These are phyloP conservation scores for Daedaleopsis nitida DNA, from an alignment of 768 basidiomycete genomes.

Conservation along the genomic window DNA sequence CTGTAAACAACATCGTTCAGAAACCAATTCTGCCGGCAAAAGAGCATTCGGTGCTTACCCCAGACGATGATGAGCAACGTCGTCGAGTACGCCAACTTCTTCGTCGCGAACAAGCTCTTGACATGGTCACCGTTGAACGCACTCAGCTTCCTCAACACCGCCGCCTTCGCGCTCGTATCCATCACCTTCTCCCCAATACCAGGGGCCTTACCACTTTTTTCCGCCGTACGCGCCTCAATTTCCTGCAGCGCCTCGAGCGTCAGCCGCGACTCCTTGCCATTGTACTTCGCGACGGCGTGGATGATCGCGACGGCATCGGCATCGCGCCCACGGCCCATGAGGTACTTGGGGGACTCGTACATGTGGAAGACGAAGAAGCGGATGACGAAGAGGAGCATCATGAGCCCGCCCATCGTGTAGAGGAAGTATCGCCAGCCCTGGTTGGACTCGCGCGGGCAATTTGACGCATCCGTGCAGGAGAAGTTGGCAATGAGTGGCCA, in stretches of 20 bases:
- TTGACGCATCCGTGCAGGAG: conserved; percentile 50
- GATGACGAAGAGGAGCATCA: conserved; percentile 59
- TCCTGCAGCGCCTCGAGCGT: conserved; percentile 51
- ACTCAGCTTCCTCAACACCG: conserved; percentile 41
- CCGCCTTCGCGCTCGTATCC: conserved; percentile 40
- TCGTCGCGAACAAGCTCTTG: conserved; percentile 50
- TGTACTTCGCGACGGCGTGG: conserved; percentile 61
- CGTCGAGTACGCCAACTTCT: conserved; percentile 53
- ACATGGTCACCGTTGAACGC: conserved; percentile 46
- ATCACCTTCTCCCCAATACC: conserved; percentile 17
- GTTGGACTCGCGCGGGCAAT: conserved; percentile 54
- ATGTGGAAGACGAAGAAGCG: conserved; percentile 70
- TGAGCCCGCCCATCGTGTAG: conserved; percentile 72
- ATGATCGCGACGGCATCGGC: conserved; percentile 62
- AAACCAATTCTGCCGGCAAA: not conserved
- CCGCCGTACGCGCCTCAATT: conserved; percentile 8
- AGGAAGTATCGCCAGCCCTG: conserved; percentile 78
- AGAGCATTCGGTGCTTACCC: conserved; percentile 36
- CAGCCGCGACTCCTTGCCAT: conserved; percentile 51
- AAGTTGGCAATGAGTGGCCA: conserved; percentile 75
- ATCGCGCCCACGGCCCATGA: conserved; percentile 69
- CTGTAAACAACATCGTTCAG: conserved; percentile 34
- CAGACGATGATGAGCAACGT: conserved; percentile 52
- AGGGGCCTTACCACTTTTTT: conserved; percentile 3
- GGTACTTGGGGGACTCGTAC: conserved; percentile 70